phyloP scores from a whole-genome alignment of 2,329 filamentous ascomycete genomes.

The Calonectria honghensis region DNA sequence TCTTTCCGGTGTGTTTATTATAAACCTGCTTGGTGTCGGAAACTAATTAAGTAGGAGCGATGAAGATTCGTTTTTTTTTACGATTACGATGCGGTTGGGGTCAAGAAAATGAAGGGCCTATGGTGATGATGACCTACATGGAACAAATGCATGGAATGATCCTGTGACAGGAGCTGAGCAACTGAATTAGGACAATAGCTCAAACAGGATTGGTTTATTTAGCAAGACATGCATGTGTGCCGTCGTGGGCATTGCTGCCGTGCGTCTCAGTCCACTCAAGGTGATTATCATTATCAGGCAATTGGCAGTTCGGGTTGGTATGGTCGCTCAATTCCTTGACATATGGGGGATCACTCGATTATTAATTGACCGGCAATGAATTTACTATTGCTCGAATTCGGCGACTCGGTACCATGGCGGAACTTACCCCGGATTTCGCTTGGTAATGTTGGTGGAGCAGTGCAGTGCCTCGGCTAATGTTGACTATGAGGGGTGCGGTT shows the following conservation, averaged over 20 bases:
- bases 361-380: neutral
- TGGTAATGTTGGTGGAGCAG: neutral
- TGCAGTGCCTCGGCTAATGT: slow-evolving; percentile 12
- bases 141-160: neutral
- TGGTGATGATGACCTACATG: neutral
- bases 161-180: no score
- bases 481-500: neutral
- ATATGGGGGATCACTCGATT: neutral
- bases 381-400: neutral
- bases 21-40: no score
- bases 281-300: neutral
- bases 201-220: neutral
- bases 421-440: neutral
- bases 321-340: neutral
- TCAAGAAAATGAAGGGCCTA: neutral
- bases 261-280: neutral
- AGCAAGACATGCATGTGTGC: neutral
- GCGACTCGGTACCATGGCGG: neutral
- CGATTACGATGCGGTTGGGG: neutral
- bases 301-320: neutral
- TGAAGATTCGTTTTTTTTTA: neutral
- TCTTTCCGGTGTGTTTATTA: neutral
- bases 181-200: neutral
- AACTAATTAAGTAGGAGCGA: neutral
- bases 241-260: no score